These are phyloP conservation scores for Microdochium trichocladiopsis DNA, from an alignment of 2,329 filamentous ascomycete species.

Conservation along the genomic window DNA sequence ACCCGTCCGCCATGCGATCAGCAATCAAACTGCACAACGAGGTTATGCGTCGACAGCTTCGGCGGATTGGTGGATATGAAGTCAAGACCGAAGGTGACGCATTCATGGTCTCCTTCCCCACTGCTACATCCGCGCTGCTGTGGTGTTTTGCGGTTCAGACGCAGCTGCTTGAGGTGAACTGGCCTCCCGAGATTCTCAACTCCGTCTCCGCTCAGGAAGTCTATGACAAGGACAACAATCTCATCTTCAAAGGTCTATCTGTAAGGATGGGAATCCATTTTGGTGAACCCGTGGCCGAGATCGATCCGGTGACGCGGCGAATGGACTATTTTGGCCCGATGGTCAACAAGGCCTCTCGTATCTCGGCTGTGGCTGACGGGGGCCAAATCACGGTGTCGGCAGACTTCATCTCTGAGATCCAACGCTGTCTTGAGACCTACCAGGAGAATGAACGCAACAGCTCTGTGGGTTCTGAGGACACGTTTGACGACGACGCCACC, in stretches of 20 bases:
- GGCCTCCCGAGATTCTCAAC: conserved; percentile 88
- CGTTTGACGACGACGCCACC: conserved; percentile 66
- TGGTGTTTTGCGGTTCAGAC: conserved; percentile 97
- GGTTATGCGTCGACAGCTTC: conserved; percentile 86
- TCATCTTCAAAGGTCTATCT: conserved; percentile 90
- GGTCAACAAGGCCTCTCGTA: conserved; percentile 95
- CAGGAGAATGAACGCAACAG: conserved; percentile 73
- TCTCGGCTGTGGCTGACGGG: conserved; percentile 89
- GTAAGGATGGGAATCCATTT: conserved; percentile 98
- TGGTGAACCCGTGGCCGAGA: conserved; percentile 89
- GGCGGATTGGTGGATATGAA: conserved; percentile 93
- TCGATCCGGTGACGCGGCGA: conserved; percentile 89
- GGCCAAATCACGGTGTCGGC: conserved; percentile 95
- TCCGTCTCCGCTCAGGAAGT: conserved; percentile 79
- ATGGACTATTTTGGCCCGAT: conserved; percentile 99
- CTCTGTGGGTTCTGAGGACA: conserved; percentile 64
- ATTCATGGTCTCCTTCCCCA: conserved; percentile 98
- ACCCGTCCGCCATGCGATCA: conserved; percentile 89
- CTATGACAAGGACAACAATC: conserved; percentile 73
- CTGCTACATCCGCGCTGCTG: conserved; percentile 84
- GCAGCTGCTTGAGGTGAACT: conserved; percentile 78
- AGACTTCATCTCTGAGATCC: conserved; percentile 94
- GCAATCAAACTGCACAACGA: conserved; percentile 98
- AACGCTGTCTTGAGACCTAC: conserved; percentile 81
- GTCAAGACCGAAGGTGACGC: conserved; percentile 99